Base-by-base conservation (phyloP, 345 rosid genomes). In the Eucalyptus sp. region DNA sequence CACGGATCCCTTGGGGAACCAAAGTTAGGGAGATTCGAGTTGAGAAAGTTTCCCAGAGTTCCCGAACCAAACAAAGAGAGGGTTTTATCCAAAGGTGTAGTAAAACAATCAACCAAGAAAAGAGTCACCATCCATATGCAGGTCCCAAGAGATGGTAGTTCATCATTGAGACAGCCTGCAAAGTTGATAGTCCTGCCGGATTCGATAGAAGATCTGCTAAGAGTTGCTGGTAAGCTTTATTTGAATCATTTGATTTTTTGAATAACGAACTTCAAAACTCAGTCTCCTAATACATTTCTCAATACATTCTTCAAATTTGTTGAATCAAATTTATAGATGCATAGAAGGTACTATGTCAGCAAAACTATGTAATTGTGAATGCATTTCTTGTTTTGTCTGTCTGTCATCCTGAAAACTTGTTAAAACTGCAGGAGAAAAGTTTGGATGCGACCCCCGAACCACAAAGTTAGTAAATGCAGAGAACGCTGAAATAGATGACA, bases 61-160 rank as follows among this genome's bases (percentile, higher is more conserved):
- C 90, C 92, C 88, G 90, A 92, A 87, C 90, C 94, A 56, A 87
- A 91, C 89, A 60, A 37, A 89, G 90, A 91, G 83, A 89, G 83
- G 54, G 54, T 86, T 89, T 79, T 88, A 52, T 66, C 89, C 25
- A 83, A 91, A 49, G 66, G 88, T 91, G 88, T 92, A 79, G 92
- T 66, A 64, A 88, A 68, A 83, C 86, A 62, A 86, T 64, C 90
- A 9, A 91, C 88, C 86, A 93, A 90, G 90, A 95, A 93, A 94
- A 95, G 99, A 92, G 96, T 97, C 88, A 96, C 97, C 13, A 95
- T 97, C 88, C 96, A 96, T 92, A 92, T 93, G 97, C 91, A 88
- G 91, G 89, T 90, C 56, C 92, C 88, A 48, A 89, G 43, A 86
- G 27, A 13, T 52, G 90, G 91, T 89, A 89, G 91, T 80, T 88